Percentiles rank a stretch among this genome's conserved stretches.
Evolutionary conservation across 495 filamentous ascomycete genomes (phyloP).

Genomic region (Daldinia decipiens): DNA sequence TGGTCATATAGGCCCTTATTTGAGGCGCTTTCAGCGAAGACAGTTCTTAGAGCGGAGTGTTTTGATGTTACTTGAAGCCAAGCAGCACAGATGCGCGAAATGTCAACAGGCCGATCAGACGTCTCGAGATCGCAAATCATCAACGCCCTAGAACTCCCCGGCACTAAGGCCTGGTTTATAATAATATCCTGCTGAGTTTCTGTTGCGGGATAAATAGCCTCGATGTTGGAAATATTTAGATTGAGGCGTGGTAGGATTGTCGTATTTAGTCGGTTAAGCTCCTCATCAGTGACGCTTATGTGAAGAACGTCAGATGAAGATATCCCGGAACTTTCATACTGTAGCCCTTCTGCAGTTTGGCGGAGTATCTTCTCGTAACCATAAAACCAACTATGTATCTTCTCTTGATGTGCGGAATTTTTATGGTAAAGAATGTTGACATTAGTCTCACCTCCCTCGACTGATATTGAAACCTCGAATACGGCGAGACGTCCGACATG

Average conservation of each 20-base stretch:
- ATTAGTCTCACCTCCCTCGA: conserved; percentile 68
- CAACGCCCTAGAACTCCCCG: conserved; percentile 68
- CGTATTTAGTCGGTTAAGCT: conserved; percentile 62
- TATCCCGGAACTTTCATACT: conserved; percentile 58
- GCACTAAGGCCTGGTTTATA: conserved; percentile 66
- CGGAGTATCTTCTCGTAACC: conserved; percentile 66
- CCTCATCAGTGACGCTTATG: conserved; percentile 68
- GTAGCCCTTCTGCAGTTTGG: conserved; percentile 61
- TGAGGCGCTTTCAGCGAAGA: conserved; percentile 57
- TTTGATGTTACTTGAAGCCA: conserved; percentile 55
- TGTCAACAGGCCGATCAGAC: conserved; percentile 51
- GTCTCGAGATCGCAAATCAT: conserved; percentile 68
- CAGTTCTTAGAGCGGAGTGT: conserved; percentile 55
- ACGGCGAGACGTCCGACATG: conserved; percentile 68
- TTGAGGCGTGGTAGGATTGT: conserved; percentile 62
- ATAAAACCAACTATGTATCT: conserved; percentile 68
- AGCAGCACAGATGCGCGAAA: conserved; percentile 55
- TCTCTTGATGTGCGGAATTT: conserved; percentile 66
- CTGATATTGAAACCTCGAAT: conserved; percentile 70
- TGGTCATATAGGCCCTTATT: conserved; percentile 55
- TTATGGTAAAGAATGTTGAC: conserved; percentile 72
- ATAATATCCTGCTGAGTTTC: conserved; percentile 75
- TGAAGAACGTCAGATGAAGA: conserved; percentile 72
- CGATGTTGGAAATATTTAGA: conserved; percentile 56
- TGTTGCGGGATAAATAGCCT: conserved; percentile 71